Percentiles rank a stretch among this genome's conserved stretches.
These are phyloP conservation scores for Sporisorium iseilematis-ciliati DNA, from an alignment of 1,284 basidiomycete species.

Conservation along the genomic window DNA sequence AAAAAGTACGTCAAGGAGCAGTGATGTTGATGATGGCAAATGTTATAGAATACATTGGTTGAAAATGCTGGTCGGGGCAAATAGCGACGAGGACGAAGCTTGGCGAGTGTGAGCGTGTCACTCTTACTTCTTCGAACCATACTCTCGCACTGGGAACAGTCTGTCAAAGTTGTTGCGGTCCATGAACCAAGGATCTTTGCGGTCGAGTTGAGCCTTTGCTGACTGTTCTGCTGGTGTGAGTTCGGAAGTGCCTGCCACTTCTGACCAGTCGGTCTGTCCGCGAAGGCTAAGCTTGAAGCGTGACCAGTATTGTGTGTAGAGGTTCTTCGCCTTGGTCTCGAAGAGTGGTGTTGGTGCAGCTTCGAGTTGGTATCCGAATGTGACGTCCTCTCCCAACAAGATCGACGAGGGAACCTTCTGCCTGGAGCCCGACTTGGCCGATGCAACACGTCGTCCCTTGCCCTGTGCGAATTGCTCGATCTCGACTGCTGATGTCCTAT, in stretches of 20 bases:
- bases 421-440: slow-evolving; percentile 17
- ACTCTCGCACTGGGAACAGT: slow-evolving; percentile 37
- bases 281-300: slow-evolving; percentile 48
- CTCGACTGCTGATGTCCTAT: slow-evolving; percentile 42
- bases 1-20: slow-evolving; percentile 46
- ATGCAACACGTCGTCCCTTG: slow-evolving; percentile 28
- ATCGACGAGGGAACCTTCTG: slow-evolving; percentile 45
- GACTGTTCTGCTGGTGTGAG: slow-evolving; percentile 21
- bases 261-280: slow-evolving; percentile 45
- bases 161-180: slow-evolving; percentile 52
- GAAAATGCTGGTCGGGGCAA: neutral
- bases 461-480: slow-evolving; percentile 37
- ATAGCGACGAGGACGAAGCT: neutral
- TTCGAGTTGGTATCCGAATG: slow-evolving; percentile 50
- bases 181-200: slow-evolving; percentile 56
- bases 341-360: slow-evolving; percentile 40
- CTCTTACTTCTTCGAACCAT: slow-evolving; percentile 9
- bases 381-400: slow-evolving; percentile 39
- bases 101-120: neutral
- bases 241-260: slow-evolving; percentile 13
- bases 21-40: neutral
- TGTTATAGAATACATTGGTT: slow-evolving; percentile 23
- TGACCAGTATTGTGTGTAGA: slow-evolving; percentile 49
- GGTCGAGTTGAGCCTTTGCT: slow-evolving; percentile 25
- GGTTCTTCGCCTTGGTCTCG: slow-evolving; percentile 38